Percentiles rank a stretch among this genome's conserved stretches.
Evolutionary conservation across 2,329 filamentous ascomycete species (phyloP).

Genomic region (Botrytis deweyae): DNA sequence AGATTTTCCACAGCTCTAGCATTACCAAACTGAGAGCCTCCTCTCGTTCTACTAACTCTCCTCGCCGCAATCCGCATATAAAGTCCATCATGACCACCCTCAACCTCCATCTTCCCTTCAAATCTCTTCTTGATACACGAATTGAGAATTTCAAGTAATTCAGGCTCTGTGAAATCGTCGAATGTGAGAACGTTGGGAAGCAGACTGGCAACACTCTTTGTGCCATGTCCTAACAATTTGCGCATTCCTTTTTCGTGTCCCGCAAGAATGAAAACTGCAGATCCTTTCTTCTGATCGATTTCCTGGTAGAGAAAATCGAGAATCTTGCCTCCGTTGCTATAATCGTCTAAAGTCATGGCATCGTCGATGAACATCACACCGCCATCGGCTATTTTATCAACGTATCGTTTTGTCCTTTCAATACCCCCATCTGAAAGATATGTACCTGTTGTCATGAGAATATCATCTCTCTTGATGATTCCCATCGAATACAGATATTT

Average conservation of each 20-base stretch:
- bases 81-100: constrained; percentile 57
- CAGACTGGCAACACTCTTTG: constrained; percentile 57
- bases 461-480: constrained; percentile 55
- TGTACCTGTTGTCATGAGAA: constrained; percentile 67
- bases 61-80: constrained; percentile 62
- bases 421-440: constrained; percentile 62
- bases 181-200: constrained; percentile 67
- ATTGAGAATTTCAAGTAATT: constrained; percentile 60
- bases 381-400: constrained; percentile 61
- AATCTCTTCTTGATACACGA: constrained; percentile 55
- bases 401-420: constrained; percentile 51
- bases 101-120: constrained; percentile 53
- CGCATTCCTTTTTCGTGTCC: constrained; percentile 75
- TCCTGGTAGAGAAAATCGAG: constrained; percentile 70
- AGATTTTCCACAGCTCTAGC: constrained; percentile 65
- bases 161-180: constrained; percentile 63
- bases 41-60: constrained; percentile 60
- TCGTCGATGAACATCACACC: constrained; percentile 76
- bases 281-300: constrained; percentile 67
- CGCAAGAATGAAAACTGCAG: constrained; percentile 68
- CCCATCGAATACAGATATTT: constrained; percentile 61
- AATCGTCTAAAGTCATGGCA: constrained; percentile 21
- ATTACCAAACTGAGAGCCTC: constrained; percentile 68
- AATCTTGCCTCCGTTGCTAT: constrained; percentile 42
- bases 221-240: constrained; percentile 66